Evolutionary conservation across 257 asterid species (phyloP).

Genomic region (Verbascum thapsus): DNA sequence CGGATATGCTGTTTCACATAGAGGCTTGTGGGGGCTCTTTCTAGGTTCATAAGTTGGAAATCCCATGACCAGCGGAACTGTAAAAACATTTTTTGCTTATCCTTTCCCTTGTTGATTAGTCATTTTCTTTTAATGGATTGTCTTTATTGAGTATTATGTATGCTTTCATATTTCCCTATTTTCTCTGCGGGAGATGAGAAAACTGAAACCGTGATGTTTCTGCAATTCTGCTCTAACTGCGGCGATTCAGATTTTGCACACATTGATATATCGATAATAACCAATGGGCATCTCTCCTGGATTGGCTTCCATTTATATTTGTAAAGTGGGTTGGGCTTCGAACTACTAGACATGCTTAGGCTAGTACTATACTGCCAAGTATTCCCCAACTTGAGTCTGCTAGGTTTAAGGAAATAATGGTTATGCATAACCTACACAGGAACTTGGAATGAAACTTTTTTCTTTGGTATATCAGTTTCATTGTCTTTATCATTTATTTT

Average conservation of each 20-base stretch:
- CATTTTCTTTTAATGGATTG: background rate
- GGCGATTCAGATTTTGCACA: background rate
- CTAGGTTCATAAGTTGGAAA: background rate
- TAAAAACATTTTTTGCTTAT: background rate
- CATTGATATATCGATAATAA: conserved; percentile 13
- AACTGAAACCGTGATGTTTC: conserved; percentile 7
- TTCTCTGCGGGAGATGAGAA: conserved; percentile 1
- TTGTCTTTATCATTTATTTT: conserved; percentile 3
- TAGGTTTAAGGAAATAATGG: background rate
- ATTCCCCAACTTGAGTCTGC: background rate
- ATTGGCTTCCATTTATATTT: background rate
- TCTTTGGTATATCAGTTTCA: conserved; percentile 15
- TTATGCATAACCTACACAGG: background rate
- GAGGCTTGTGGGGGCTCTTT: background rate
- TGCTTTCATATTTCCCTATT: background rate
- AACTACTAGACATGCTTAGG: conserved; percentile 8
- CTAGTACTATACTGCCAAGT: conserved; percentile 13
- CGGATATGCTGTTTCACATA: background rate
- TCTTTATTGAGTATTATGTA: background rate
- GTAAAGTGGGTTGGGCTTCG: conserved; percentile 15
- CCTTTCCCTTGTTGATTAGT: background rate
- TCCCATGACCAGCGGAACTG: background rate
- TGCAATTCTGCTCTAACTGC: conserved; percentile 3
- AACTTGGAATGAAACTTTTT: conserved; percentile 1
- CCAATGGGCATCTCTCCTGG: background rate